Base-by-base conservation (phyloP, 345 rosid species). In the Melaleuca quinquenervia region DNA sequence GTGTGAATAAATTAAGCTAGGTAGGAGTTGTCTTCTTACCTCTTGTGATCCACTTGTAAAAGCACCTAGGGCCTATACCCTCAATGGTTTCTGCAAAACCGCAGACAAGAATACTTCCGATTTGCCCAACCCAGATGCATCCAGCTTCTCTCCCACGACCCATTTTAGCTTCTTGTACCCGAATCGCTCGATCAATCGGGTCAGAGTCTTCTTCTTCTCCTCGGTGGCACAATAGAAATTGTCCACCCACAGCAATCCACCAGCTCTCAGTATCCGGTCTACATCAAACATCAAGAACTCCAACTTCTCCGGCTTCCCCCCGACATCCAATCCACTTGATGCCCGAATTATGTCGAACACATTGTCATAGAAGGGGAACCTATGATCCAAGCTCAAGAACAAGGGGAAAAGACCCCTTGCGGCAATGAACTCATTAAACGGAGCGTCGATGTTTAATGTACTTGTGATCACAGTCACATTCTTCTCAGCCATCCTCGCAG, bases 221-320 rank as follows among this genome's bases (percentile, higher is more conserved):
- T 95, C 98, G 24, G 85, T 89, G 26, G 91, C 94, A 83, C 97
- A 97, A 26, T 84, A 90, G 85, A 94, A 95, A 84, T 93, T 97
- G 86, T 97, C 99, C 90, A 97, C 85, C 99, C 99, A 96, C 75
- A 96, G 89, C 90, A 95, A 89, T 5, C 98, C 99, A 26, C 98
- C 96, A 0, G 96, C 94, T 64, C 98, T 92, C 90, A 96, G 85
- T 85, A 96, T 87, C 58, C 99, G 91, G 89, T 97, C 99, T 6
- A 96, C 82, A 88, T 97, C 99, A 58, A 97, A 97, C 98, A 95
- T 95, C 88, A 97, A 89, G 93, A 97, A 97, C 95, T 97, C 99
- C 82, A 97, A 32, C 86, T 96, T 96, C 88, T 95, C 98, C 0
- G 90, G 88, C 89, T 92, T 94, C 10, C 91, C 95, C 52, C 90